phyloP scores from a whole-genome alignment of 1,284 basidiomycete species.

The Fomitiporia mediterranea region DNA sequence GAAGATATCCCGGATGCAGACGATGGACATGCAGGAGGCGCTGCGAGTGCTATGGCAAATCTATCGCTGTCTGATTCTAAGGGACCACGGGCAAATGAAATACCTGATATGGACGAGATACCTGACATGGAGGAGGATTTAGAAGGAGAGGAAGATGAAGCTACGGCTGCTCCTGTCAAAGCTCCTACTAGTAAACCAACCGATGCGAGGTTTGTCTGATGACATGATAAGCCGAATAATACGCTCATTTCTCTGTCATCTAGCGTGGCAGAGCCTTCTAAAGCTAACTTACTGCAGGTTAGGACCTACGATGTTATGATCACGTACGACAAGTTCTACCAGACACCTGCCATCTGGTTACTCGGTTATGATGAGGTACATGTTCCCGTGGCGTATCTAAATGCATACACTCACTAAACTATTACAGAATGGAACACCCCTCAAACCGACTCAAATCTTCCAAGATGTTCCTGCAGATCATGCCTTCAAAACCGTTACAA shows the following conservation, averaged over 20 bases:
- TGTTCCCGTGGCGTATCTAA: slow-evolving; percentile 11
- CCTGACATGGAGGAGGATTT: slow-evolving; percentile 90
- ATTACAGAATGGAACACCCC: slow-evolving; percentile 73
- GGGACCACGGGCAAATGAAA: slow-evolving; percentile 41
- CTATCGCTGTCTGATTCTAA: slow-evolving; percentile 40
- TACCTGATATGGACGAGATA: slow-evolving; percentile 85
- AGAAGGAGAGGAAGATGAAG: slow-evolving; percentile 76
- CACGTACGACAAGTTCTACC: slow-evolving; percentile 99
- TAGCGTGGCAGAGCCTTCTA: slow-evolving; percentile 59
- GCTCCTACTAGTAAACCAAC: slow-evolving; percentile 38
- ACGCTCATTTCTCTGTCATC: background rate
- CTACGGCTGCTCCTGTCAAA: slow-evolving; percentile 65
- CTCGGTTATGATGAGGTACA: slow-evolving; percentile 91
- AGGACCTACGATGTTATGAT: slow-evolving; percentile 99
- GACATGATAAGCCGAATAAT: background rate
- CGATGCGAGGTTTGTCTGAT: slow-evolving; percentile 36
- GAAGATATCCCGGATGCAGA: slow-evolving; percentile 83
- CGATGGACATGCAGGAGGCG: slow-evolving; percentile 37
- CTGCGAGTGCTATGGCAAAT: slow-evolving; percentile 37
- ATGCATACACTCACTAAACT: slow-evolving; percentile 1
- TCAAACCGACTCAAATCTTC: slow-evolving; percentile 90
- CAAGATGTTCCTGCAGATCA: slow-evolving; percentile 98
- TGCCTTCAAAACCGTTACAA: slow-evolving; percentile 98
- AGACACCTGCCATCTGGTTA: slow-evolving; percentile 93
- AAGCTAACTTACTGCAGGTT: slow-evolving; percentile 87